Conservation (phyloP, 257 asterid species). For the Rubia yunnanensis region DNA sequence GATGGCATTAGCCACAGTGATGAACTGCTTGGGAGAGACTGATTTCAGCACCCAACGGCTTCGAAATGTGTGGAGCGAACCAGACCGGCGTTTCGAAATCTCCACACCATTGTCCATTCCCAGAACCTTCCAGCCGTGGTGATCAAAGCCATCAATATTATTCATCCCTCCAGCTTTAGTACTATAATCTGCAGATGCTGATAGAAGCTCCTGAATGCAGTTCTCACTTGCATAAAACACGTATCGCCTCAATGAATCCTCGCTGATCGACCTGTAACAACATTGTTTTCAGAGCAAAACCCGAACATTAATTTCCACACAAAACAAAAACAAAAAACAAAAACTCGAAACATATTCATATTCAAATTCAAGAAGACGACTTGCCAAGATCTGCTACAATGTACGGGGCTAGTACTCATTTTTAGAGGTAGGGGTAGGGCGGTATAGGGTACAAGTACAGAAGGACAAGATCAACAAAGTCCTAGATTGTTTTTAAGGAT, state of each 20-base stretch:
- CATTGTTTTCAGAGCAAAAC: not conserved
- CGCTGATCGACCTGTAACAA: slow-evolving; percentile 75
- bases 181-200: slow-evolving; percentile 61
- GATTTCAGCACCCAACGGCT: slow-evolving; percentile 70
- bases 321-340: not conserved
- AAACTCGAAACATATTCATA: not conserved
- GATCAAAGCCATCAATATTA: slow-evolving; percentile 10
- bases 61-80: slow-evolving; percentile 68
- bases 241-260: slow-evolving; percentile 76
- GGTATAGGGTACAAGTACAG: slow-evolving; percentile 6
- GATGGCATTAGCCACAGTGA: slow-evolving; percentile 77
- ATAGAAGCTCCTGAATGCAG: slow-evolving; percentile 78
- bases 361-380: not conserved
- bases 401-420: slow-evolving; percentile 45
- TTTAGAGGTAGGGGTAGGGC: slow-evolving; percentile 1
- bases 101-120: slow-evolving; percentile 63
- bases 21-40: slow-evolving; percentile 66
- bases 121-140: slow-evolving; percentile 57
- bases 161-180: slow-evolving; percentile 18
- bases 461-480: slow-evolving; percentile 19
- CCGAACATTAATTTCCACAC: not conserved
- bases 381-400: slow-evolving; percentile 77
- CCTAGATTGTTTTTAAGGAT: slow-evolving; percentile 32
- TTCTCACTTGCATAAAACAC: slow-evolving; percentile 84
- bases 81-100: slow-evolving; percentile 65